Evolutionary conservation across 331 rosid genomes (phyloP), one percentile per base, ranked within the genome.

Genomic region (Erythrophleum ivorense): DNA sequence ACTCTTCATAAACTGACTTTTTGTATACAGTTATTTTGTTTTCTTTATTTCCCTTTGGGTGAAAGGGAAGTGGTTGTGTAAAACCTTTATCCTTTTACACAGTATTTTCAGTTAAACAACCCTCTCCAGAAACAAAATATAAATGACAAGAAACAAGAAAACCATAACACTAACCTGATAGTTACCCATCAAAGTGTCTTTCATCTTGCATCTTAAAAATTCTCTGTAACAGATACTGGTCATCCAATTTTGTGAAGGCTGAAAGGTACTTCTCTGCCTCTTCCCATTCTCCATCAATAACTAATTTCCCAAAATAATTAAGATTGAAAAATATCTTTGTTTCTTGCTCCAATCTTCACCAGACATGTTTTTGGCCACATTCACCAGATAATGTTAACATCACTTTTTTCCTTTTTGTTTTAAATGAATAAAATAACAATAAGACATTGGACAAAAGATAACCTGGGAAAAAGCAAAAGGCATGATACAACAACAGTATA

Each of bases 331-430:
- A 53, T 5, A 78, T 52, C 75, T 66, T 67, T 36, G 75, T 67
- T 53, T 78, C 82, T 67, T 78, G 82, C 82, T 78, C 82, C 75
- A 78, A 53, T 40, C 75, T 78, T 66, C 55, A 67, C 36, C 70
- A 75, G 52, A 43, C 69, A 76, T 7, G 43, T 21, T 59, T 24
- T 40, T 5, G 54, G 78, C 19, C 78, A 74, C 34, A n/a, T 74
- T 74, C 53, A 57, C 38, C 24, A 55, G 24, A 54, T 19, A n/a
- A 40, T 12, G 19, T 38, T 74, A 12, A 40, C 15, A 40, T 75
- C 53, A 75, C 21, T 75, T 21, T 19, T 55, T 24, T 24, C 29
- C 29, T 24, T 24, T 24, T 24, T 24, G 0, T 40, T 57, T 34
- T 36, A 48, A 54, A 77, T 16, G 5, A 49, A 78, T 31, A 48